A percentile compares a stretch with the other conserved stretches of the same genome.
phyloP scores from a whole-genome alignment of 1,284 basidiomycete genomes.

The Trichosporon sp. region DNA sequence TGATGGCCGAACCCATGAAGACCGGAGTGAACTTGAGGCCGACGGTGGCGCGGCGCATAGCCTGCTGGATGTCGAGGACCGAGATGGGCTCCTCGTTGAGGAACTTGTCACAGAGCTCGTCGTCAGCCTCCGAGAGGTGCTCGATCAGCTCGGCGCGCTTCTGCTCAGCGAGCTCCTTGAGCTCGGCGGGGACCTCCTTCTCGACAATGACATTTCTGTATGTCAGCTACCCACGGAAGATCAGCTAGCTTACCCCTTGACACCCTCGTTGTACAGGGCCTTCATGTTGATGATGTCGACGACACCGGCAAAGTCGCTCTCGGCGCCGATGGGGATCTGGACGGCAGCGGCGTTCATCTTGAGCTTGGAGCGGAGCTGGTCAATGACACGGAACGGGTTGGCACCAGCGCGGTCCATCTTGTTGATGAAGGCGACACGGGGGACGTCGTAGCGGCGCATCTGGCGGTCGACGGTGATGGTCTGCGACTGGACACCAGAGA shows the following conservation, averaged over 20 bases:
- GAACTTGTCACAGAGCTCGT: constrained; percentile 85
- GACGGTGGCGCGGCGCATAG: constrained; percentile 85
- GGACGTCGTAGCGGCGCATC: constrained; percentile 95
- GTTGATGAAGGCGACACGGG: constrained; percentile 94
- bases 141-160: constrained; percentile 92
- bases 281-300: constrained; percentile 95
- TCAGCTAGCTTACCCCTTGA: constrained; percentile 69
- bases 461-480: constrained; percentile 98
- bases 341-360: constrained; percentile 91
- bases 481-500: constrained; percentile 96
- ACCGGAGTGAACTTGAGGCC: constrained; percentile 90
- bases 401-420: constrained; percentile 99
- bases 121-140: constrained; percentile 92
- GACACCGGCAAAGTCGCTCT: constrained; percentile 81
- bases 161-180: constrained; percentile 65
- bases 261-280: constrained; percentile 87
- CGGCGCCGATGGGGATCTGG: constrained; percentile 89
- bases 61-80: constrained; percentile 67
- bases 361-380: constrained; percentile 87
- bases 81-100: constrained; percentile 76
- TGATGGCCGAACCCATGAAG: constrained; percentile 94
- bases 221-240: background rate
- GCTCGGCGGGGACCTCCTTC: constrained; percentile 75
- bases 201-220: constrained; percentile 72
- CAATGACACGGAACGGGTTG: constrained; percentile 92